These are phyloP conservation scores for Phaeoacremonium minimum DNA, from an alignment of 2,329 filamentous ascomycete genomes.

Conservation along the genomic window DNA sequence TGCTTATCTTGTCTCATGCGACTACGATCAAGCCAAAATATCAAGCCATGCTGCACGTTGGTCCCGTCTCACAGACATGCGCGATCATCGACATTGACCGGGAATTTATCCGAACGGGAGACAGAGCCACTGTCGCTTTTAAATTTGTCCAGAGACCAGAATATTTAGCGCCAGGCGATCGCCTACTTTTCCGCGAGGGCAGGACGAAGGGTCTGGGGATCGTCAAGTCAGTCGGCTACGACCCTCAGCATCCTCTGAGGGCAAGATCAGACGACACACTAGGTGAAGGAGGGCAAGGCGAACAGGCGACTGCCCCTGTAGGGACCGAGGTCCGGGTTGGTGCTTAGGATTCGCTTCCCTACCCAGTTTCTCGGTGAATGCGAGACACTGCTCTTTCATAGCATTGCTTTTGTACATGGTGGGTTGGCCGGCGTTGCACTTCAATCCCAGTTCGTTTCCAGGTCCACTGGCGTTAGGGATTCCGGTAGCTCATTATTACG, in stretches of 20 bases:
- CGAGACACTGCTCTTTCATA: too few relatives aligned
- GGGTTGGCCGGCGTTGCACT: too few relatives aligned
- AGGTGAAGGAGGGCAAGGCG: not conserved
- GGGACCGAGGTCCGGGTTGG: not conserved
- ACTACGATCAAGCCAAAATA: conserved; percentile 97
- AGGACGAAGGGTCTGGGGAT: conserved; percentile 94
- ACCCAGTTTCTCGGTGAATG: too few relatives aligned
- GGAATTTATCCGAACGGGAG: conserved; percentile 90
- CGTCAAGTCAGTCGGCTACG: conserved; percentile 87
- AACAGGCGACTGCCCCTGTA: not conserved
- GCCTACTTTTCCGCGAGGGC: conserved; percentile 89
- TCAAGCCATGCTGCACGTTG: conserved; percentile 97
- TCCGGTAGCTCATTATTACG: too few relatives aligned
- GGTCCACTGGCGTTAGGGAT: too few relatives aligned
- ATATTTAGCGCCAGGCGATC: conserved; percentile 82
- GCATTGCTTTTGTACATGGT: too few relatives aligned
- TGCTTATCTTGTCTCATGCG: conserved; percentile 90
- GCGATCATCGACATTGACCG: conserved; percentile 96
- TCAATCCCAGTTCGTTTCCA: too few relatives aligned
- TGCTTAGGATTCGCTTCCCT: not conserved
- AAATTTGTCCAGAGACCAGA: conserved; percentile 92
- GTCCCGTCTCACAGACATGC: conserved; percentile 91
- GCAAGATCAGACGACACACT: not conserved
- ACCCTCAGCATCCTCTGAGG: conserved; percentile 49
- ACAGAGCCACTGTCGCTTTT: conserved; percentile 91